Conservation (phyloP, 2,329 filamentous ascomycete species). For the Leptographium flavum region DNA sequence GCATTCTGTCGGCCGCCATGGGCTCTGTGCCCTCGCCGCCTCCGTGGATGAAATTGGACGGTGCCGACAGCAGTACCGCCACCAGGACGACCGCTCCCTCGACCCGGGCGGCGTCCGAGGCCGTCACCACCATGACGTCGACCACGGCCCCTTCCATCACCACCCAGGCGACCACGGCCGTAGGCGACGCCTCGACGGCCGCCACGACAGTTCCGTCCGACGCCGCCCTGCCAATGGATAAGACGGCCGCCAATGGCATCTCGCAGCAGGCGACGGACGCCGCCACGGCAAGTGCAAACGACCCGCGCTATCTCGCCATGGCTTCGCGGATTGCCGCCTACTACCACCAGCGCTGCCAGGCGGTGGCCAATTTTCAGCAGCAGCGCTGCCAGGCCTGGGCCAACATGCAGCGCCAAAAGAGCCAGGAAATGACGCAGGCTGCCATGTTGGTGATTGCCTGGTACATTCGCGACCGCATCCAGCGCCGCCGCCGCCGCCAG, state of each 20-base stretch:
- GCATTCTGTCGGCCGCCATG: background rate
- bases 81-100: background rate
- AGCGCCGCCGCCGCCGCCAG: conserved; percentile 25
- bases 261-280: background rate
- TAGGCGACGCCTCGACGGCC: background rate
- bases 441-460: conserved; percentile 34
- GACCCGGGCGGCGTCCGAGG: background rate
- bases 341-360: conserved; percentile 33
- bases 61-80: background rate
- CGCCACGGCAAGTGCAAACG: conserved; percentile 13
- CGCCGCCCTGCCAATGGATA: background rate
- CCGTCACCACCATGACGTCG: background rate
- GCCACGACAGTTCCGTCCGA: background rate
- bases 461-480: conserved; percentile 33
- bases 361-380: conserved; percentile 30
- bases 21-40: background rate
- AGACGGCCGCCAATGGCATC: background rate
- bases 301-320: conserved; percentile 30
- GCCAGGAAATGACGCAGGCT: conserved; percentile 33
- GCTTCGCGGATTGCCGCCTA: conserved; percentile 31
- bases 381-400: conserved; percentile 34
- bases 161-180: background rate
- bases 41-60: background rate
- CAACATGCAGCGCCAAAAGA: conserved; percentile 29
- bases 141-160: background rate